A percentile compares a stretch with the other conserved stretches of the same genome.
phyloP scores from a whole-genome alignment of 805 yeast genomes.

The Clavispora asparagi region DNA sequence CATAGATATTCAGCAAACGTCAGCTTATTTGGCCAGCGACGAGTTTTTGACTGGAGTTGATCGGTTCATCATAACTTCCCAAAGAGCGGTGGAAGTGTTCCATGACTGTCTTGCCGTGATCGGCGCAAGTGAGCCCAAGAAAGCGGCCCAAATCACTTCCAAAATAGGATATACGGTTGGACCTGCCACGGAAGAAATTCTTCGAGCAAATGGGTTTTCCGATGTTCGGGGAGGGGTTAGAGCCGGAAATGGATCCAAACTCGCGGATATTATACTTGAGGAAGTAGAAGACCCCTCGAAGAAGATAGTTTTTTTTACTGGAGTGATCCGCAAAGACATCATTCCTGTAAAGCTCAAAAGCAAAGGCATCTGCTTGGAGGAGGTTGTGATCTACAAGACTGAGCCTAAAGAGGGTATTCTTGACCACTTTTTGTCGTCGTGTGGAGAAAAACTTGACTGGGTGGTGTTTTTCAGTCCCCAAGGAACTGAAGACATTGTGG shows the following conservation, averaged over 20 bases:
- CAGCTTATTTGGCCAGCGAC: constrained; percentile 37
- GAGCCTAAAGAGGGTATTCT: constrained; percentile 43
- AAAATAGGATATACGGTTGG: constrained; percentile 84
- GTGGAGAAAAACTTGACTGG: constrained; percentile 41
- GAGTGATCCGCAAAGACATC: constrained; percentile 76
- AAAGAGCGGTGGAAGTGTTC: constrained; percentile 83
- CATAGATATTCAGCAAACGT: constrained; percentile 42
- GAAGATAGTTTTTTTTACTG: constrained; percentile 70
- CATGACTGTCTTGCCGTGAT: constrained; percentile 37
- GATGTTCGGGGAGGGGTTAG: constrained; percentile 65
- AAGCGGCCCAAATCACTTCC: constrained; percentile 23
- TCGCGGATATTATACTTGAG: constrained; percentile 58
- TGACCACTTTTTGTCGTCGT: constrained; percentile 25
- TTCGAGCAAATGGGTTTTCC: constrained; percentile 57
- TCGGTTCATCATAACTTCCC: constrained; percentile 77
- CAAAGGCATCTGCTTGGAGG: constrained; percentile 44
- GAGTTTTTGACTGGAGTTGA: constrained; percentile 37
- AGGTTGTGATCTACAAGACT: constrained; percentile 68
- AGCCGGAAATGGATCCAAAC: constrained; percentile 75
- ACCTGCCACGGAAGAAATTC: constrained; percentile 70
- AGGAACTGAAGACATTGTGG: constrained; percentile 64
- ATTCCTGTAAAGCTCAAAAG: constrained; percentile 57
- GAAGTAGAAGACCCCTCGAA: constrained; percentile 21
- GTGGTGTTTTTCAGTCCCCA: constrained; percentile 88
- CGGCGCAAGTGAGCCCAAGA: constrained; percentile 7